Evolutionary conservation across 1,139 yeast species (phyloP), one percentile per base, ranked within the genome.

Genomic region (Nakaseomyces delphensis): DNA sequence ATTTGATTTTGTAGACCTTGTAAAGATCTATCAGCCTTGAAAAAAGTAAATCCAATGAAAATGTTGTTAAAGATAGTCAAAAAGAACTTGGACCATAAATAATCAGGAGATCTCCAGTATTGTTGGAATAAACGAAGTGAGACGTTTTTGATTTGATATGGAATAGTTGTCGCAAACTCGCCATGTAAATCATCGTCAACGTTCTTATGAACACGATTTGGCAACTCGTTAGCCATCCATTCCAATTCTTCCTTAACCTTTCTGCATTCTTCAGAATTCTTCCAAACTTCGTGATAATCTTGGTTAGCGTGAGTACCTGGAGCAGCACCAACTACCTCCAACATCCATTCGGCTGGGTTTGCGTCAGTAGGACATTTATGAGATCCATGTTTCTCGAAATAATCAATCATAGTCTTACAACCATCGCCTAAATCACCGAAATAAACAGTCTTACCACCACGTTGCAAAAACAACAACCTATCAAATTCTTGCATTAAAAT

Each of bases 341-440:
- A 67, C 84, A 80, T 81, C 84, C 85, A 81, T 59, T 81, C 89
- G 5, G 87, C 87, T 10, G 89, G 89, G 54, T 80, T 80, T 10
- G 83, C 85, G 41, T 71, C 73, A 15, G 68, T 64, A 5, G 85
- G 83, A 59, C 83, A 79, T 39, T 61, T 62, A 41, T 75, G 75
- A 18, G 86, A 80, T 35, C 89, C 89, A 52, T 81, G 65, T 15
- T 63, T 60, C 59, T 82, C 91, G 57, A 83, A 83, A 62, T 83
- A 83, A 49, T 73, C 62, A 43, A 79, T 75, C 60, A 83, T 67
- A 9, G 75, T 68, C 40, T 62, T 59, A 43, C 84, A 79, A 56
- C 76, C 74, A 39, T 69, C 64, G 43, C 94, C 93, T 54, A 83
- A 70, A 43, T 80, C 85, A 40, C 93, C 93, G 60, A 81, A 83